Conservation (phyloP, 2,329 filamentous ascomycete species). For the Fusarium sp. region DNA sequence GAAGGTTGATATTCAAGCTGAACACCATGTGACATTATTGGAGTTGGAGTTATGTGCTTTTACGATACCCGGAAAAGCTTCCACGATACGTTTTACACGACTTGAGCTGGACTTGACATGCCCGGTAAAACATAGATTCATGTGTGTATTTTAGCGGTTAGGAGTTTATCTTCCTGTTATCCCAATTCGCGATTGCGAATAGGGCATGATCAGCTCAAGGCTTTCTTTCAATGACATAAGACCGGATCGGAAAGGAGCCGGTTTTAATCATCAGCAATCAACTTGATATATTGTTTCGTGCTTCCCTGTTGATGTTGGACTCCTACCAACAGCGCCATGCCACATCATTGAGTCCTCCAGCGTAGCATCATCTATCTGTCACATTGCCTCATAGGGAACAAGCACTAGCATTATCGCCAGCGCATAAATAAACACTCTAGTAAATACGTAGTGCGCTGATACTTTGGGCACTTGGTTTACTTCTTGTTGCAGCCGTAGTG, state of each 20-base stretch:
- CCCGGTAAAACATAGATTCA: not conserved
- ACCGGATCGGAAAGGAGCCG: constrained; percentile 4
- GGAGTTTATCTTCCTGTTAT: not conserved
- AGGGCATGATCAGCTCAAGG: not conserved
- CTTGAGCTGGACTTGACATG: constrained; percentile 4
- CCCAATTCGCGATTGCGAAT: not conserved
- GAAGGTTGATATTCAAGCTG: constrained; percentile 1
- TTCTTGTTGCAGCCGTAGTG: constrained; percentile 9
- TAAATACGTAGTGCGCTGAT: not conserved
- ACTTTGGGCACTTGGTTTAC: not conserved
- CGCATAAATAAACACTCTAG: constrained; percentile 12
- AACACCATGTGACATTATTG: not conserved
- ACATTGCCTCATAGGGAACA: constrained; percentile 21
- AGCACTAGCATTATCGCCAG: constrained; percentile 19
- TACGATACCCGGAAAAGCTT: constrained; percentile 35
- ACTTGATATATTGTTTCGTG: constrained; percentile 21
- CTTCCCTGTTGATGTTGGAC: constrained; percentile 1
- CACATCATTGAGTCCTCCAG: constrained; percentile 38
- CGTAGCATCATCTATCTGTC: constrained; percentile 28
- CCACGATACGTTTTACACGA: not conserved
- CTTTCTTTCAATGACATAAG: not conserved
- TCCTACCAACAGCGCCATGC: constrained; percentile 40
- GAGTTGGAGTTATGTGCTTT: constrained; percentile 28
- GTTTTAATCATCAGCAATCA: not conserved
- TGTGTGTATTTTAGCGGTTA: not conserved